Evolutionary conservation across 2,329 filamentous ascomycete genomes (phyloP), one percentile per base, ranked within the genome.

Genomic region (Aureobasidium mangrovei): DNA sequence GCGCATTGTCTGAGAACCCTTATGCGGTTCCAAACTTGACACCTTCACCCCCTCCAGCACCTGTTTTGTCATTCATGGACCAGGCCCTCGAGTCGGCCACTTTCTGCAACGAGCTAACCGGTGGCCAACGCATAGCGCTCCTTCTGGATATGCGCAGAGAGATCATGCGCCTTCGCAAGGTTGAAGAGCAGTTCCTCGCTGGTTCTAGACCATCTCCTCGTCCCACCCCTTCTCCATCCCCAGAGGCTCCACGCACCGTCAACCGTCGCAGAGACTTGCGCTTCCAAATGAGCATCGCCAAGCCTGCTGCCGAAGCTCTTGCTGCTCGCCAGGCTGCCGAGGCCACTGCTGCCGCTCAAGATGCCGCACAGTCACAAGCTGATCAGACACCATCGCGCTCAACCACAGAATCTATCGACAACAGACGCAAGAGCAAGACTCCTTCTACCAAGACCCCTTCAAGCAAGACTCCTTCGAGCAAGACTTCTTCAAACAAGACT

Each of bases 81-180:
- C 47, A 29, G 9, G 31, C 18, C 7, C 29, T 51, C 8, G 12
- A 35, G n/a, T 42, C 31, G 10, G 38, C 32, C 31, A 29, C 18
- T 3, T 18, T 51, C 36, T 33, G 33, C 12, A 29, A 32, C 24
- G 38, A 35, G 47, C 47, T 51, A 31, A 51, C 47, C 47, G 28
- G 33, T 42, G 24, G 6, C 33, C 47, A 51, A 51, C 29, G 9
- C 5, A 41, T 38, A 51, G 47, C 47, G 47, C 40, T 53, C 49
- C 40, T 53, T 24, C 8, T 33, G 31, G 40, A 53, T 31, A 45
- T 54, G 51, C 41, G 51, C 41, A 46, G 27, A 36, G 51, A 54
- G 28, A 46, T 54, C 24, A 8, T 40, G 41, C 51, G 51, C 12
- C 35, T 54, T 28, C 49, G 49, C 40, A 44, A 44, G 32, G 26